phyloP scores from a whole-genome alignment of 1,284 basidiomycete species.

The Pseudozyma sp. region DNA sequence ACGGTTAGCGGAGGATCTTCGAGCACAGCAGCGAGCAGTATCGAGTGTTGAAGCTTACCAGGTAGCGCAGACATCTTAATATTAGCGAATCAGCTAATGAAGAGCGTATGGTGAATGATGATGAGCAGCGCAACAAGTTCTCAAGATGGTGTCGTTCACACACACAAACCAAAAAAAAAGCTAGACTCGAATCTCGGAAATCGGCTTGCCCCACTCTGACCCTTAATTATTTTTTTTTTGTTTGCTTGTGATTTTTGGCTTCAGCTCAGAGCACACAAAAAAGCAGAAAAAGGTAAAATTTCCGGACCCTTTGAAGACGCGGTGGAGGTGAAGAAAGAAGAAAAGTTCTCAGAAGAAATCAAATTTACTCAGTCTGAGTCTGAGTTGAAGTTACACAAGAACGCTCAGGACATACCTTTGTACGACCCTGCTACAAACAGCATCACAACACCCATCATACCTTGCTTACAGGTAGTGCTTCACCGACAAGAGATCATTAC shows the following conservation, averaged over 20 bases:
- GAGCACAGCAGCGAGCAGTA: no score
- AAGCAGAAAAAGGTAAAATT: slow-evolving; percentile 15
- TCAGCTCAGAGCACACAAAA: slow-evolving; percentile 3
- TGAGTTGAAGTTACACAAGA: no score
- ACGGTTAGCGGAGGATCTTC: no score
- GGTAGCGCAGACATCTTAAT: slow-evolving; percentile 31
- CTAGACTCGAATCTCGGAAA: slow-evolving; percentile 27
- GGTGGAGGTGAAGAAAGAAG: slow-evolving; percentile 28
- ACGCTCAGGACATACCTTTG: background rate
- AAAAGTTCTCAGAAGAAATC: slow-evolving; percentile 29
- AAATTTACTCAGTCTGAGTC: background rate
- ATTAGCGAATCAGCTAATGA: background rate
- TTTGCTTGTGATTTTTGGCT: background rate
- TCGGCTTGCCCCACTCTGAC: slow-evolving; percentile 22
- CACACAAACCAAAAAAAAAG: slow-evolving; percentile 24
- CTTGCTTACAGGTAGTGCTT: background rate
- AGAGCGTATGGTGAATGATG: background rate
- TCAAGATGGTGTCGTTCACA: slow-evolving; percentile 7
- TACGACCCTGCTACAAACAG: background rate
- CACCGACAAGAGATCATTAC: background rate
- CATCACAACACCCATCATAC: background rate
- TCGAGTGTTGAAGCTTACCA: slow-evolving; percentile 19
- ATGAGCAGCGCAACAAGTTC: background rate
- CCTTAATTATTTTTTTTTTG: slow-evolving; percentile 10
- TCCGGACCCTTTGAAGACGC: slow-evolving; percentile 3